Percentiles rank a stretch among this genome's conserved stretches.
These are phyloP conservation scores for Emmonsiellopsis sp. DNA, from an alignment of 2,329 filamentous ascomycete genomes.

Conservation along the genomic window DNA sequence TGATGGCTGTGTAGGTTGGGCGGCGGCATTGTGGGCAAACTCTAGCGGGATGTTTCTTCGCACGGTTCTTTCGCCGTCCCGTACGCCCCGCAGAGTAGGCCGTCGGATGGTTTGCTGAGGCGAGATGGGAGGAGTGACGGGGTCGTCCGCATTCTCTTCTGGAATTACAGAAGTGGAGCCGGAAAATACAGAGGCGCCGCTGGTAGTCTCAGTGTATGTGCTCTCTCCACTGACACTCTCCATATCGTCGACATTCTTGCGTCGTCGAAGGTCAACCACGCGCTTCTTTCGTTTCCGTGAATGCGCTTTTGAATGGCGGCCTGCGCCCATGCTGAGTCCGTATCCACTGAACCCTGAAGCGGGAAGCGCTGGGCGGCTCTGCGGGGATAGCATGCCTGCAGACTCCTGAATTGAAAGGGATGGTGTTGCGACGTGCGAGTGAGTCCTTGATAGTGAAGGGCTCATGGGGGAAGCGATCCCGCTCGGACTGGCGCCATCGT, in stretches of 20 bases:
- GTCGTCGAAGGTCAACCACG: conserved; percentile 40
- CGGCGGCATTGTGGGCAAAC: conserved; percentile 13
- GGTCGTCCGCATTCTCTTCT: conserved; percentile 51
- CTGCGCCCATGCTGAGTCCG: conserved; percentile 31
- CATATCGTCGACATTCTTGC: conserved; percentile 31
- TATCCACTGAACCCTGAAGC: conserved; percentile 30
- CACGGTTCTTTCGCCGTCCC: conserved; percentile 15
- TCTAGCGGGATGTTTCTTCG: conserved; percentile 18
- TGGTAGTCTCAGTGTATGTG: conserved; percentile 30
- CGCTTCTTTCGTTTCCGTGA: conserved; percentile 41
- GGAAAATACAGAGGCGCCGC: conserved; percentile 41
- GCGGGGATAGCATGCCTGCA: conserved; percentile 55
- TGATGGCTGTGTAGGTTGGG: not conserved
- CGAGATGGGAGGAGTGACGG: conserved; percentile 43
- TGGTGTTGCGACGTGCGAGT: conserved; percentile 52
- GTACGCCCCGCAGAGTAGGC: conserved; percentile 23
- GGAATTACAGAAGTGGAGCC: conserved; percentile 47
- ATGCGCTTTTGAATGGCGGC: conserved; percentile 37
- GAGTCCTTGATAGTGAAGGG: conserved; percentile 51
- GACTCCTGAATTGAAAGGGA: conserved; percentile 68
- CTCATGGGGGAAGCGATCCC: conserved; percentile 33
- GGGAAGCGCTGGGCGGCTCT: conserved; percentile 45
- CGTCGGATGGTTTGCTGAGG: conserved; percentile 30
- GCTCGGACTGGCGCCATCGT: conserved; percentile 39
- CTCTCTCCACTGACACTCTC: conserved; percentile 36